Evolutionary conservation across 129 eudicot species (phyloP), one percentile per base, ranked within the genome.

Genomic region (Lactuca saligna): DNA sequence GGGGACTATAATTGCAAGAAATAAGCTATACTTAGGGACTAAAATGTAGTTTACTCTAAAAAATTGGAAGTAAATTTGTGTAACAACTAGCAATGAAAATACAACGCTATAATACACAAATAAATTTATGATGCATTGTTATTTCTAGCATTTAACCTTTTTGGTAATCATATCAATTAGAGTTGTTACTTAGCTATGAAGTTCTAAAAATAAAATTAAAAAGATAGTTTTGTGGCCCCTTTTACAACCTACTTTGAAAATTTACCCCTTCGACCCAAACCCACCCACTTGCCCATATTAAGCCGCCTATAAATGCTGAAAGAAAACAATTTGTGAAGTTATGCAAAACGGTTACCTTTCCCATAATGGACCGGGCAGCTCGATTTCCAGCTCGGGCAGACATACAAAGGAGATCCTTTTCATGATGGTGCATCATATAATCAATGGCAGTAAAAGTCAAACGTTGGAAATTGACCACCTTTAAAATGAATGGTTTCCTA

Each of bases 361-460:
- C 80, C 7, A 69, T 54, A 61, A 59, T 15, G 33, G 11, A 25
- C 64, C 31, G 20, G 29, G 80, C 75, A 68, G 51, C 70, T 34
- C 1, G 42, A 61, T 68, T 61, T 61, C 75, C 75, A 53, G 35
- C 44, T 51, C 61, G 70, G 56, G 75, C 74, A 69, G 65, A 69
- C 32, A 54, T n/a, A 5, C 57, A 69, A 54, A 76, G 49, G 50
- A 69, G 58, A 56, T 59, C 69, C n/a, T 60, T 29, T 7, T 16
- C 20, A 12, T 69, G 75, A 54, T 61, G 80, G 37, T 76, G 75
- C 65, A 1, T 39, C 3, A 25, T 12, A 20, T 5, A 54, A 15
- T 69, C 51, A 20, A 17, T 11, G 5, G 15, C 53, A 4, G 20
- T n/a, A 6, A 17, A 17, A 48, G 57, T 31, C 70, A 76, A 69